These are phyloP conservation scores for Friedmanniomyces endolithicus DNA, from an alignment of 495 filamentous ascomycete species.

Conservation along the genomic window DNA sequence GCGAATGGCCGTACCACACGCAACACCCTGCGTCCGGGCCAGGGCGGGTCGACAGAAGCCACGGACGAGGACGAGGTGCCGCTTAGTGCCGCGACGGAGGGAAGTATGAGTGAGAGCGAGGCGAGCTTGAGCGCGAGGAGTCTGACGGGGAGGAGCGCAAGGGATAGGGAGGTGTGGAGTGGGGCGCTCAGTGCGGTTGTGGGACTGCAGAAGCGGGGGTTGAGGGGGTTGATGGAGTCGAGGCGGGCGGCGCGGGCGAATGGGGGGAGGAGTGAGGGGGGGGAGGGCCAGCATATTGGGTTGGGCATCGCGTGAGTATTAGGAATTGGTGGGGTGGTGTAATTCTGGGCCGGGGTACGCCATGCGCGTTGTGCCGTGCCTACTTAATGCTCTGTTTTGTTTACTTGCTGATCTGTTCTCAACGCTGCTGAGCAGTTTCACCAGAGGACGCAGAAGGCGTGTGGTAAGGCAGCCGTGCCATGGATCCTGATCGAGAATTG, in stretches of 20 bases:
- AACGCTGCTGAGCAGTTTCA: too few relatives aligned
- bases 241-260: too few relatives aligned
- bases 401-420: too few relatives aligned
- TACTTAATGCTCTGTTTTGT: too few relatives aligned
- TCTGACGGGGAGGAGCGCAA: conserved; percentile 4
- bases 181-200: conserved; percentile 88
- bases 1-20: conserved; percentile 12
- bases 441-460: too few relatives aligned
- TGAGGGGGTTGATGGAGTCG: conserved; percentile 82
- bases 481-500: too few relatives aligned
- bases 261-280: conserved; percentile 70
- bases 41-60: conserved; percentile 17
- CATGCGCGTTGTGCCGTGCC: too few relatives aligned
- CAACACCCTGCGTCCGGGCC: conserved; percentile 13
- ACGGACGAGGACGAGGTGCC: conserved; percentile 19
- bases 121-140: conserved; percentile 13
- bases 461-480: too few relatives aligned
- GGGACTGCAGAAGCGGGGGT: conserved; percentile 82
- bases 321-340: too few relatives aligned
- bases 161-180: conserved; percentile 54
- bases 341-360: too few relatives aligned
- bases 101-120: conserved; percentile 22
- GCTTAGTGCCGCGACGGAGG: conserved; percentile 13
- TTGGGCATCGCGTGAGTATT: conserved; percentile 19
- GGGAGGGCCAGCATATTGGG: conserved; percentile 26